Evolutionary conservation across 2,329 filamentous ascomycete species (phyloP), one percentile per base, ranked within the genome.

Genomic region (Pyrenophora tritici-repentis): DNA sequence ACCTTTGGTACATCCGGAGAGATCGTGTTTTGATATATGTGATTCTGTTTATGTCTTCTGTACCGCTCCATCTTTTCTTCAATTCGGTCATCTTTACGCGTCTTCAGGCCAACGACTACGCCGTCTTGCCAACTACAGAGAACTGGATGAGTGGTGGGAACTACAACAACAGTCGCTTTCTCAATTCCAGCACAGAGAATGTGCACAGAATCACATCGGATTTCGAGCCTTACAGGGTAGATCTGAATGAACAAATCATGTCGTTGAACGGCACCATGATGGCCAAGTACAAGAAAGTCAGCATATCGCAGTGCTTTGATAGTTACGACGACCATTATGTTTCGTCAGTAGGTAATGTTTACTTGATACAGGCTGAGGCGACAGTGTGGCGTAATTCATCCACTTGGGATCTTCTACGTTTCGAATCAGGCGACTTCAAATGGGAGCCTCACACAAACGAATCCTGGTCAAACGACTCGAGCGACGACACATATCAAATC

Each of bases 1-100:
- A 53, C 17, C 18, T 56, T 1, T 33, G 26, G 32, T 24, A 42
- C 14, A 50, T 53, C 9, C 31, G 16, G 18, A 16, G 45, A 14
- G 16, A 33, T 2, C 45, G 58, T 36, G 22, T 34, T 4, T 9
- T 32, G 16, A 24, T 62, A 6, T 63, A 56, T 42, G 3, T 51
- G 0, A 17, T 49, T 1, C 18, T 61, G 8, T 37, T 50, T 2
- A 4, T 58, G 1, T 56, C 50, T 0, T 63, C 60, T 0, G 18
- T 58, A 1, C 60, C 58, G 7, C 39, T 65, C 1, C 60, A 63
- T 33, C 32, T 63, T n/a, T 31, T 63, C 0, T 65, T 57, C 43
- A 61, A 65, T 37, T 65, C 56, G 1, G 47, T 60, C 14, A 47
- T 55, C 5, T 56, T 61, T 18, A 58, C 61, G 8, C 53, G 42